phyloP scores from a whole-genome alignment of 345 rosid species.

The Chamaenerion angustifolium region DNA sequence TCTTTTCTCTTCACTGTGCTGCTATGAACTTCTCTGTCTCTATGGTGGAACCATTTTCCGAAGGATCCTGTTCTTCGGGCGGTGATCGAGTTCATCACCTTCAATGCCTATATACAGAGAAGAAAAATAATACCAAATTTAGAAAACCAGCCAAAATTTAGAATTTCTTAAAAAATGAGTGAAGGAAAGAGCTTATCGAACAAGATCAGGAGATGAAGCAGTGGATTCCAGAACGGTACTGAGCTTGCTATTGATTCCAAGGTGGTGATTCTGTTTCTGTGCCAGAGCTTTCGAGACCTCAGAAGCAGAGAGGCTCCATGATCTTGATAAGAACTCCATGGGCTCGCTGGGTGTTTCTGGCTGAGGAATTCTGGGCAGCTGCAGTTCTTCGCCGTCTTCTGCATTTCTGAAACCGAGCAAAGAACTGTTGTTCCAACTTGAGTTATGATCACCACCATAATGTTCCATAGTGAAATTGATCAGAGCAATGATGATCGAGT shows the following conservation, averaged over 20 bases:
- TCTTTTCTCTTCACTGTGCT: conserved; percentile 59
- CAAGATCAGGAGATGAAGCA: conserved; percentile 23
- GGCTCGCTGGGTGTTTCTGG: conserved; percentile 86
- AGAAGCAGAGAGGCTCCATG: conserved; percentile 85
- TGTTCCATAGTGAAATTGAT: conserved; percentile 24
- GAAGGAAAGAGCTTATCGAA: not conserved
- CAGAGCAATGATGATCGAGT: too few species aligned
- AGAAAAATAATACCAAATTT: not conserved
- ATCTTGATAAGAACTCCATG: conserved; percentile 88
- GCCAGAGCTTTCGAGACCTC: conserved; percentile 87
- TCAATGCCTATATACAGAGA: conserved; percentile 31
- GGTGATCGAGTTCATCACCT: conserved; percentile 31
- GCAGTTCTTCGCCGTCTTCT: conserved; percentile 40
- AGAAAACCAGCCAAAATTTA: not conserved
- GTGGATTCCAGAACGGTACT: conserved; percentile 22
- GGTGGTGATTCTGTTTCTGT: conserved; percentile 46
- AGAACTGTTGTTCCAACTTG: conserved; percentile 24
- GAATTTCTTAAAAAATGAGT: not conserved
- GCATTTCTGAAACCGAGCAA: conserved; percentile 28
- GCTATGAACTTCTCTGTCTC: conserved; percentile 30
- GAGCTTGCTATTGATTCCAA: conserved; percentile 12
- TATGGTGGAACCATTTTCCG: conserved; percentile 67
- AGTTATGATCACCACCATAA: conserved; percentile 8
- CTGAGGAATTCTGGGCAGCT: conserved; percentile 44
- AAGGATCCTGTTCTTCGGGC: conserved; percentile 45